Percentiles rank a stretch among this genome's conserved stretches.
These are phyloP conservation scores for Acanthochlamys bracteata DNA, from an alignment of 106 monocot species.

Conservation along the genomic window DNA sequence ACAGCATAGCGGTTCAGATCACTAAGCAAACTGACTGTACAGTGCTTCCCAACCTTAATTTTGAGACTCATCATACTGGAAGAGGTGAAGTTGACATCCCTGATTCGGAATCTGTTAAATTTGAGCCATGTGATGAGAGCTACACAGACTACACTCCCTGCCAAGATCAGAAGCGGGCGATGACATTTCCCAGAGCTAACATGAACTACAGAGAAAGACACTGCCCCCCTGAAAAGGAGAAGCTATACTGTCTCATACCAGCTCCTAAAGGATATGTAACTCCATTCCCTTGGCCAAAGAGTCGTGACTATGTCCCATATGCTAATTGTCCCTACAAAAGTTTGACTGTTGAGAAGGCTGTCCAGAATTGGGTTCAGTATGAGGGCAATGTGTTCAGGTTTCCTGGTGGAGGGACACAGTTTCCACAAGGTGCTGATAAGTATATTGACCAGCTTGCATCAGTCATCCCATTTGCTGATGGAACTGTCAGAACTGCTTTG, in stretches of 20 bases:
- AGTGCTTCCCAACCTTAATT: constrained; percentile 18
- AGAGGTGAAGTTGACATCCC: not conserved
- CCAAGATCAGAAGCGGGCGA: constrained; percentile 16
- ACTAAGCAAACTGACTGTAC: constrained; percentile 37
- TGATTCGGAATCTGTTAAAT: not conserved
- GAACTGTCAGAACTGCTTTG: constrained; percentile 18
- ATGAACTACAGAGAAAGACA: constrained; percentile 20
- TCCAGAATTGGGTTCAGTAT: constrained; percentile 20
- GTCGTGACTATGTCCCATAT: constrained; percentile 12
- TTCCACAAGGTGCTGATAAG: constrained; percentile 15
- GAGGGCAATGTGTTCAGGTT: constrained; percentile 19
- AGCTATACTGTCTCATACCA: constrained; percentile 10
- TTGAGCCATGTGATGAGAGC: constrained; percentile 12
- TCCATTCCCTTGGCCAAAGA: constrained; percentile 19
- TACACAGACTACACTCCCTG: constrained; percentile 17
- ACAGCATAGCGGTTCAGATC: constrained; percentile 39
- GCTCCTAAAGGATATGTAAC: constrained; percentile 14
- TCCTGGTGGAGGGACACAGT: constrained; percentile 17
- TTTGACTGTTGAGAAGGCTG: constrained; percentile 21
- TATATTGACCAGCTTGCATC: constrained; percentile 18
- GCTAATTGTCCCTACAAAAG: constrained; percentile 18
- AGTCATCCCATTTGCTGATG: constrained; percentile 12
- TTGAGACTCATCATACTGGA: constrained; percentile 12
- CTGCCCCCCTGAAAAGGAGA: constrained; percentile 10
- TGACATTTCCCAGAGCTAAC: constrained; percentile 15